Base-by-base conservation (phyloP, 345 rosid species). In the Arabis alpina region DNA sequence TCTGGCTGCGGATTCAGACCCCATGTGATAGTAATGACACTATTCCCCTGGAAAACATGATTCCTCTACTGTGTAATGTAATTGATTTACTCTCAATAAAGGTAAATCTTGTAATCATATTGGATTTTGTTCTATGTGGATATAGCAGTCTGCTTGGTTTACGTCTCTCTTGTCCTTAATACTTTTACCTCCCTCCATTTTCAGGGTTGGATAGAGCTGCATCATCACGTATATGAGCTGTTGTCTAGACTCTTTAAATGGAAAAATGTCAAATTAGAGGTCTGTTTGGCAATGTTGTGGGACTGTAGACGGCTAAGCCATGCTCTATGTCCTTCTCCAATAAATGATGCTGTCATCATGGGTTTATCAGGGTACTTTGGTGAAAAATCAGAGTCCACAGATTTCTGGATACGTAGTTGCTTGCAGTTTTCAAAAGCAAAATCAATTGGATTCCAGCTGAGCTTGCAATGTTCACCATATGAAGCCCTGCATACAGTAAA, bases 1-100 rank as follows among this genome's bases (percentile, higher is more conserved):
- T 80, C 34, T 90, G 91, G 93, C 66, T 75, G 68, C 58, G 64
- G 66, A 70, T 83, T 64, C 30, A 27, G 30, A 27, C 30, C 2
- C 68, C 81, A 11, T 58, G 60, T 56, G 79, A 81, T 24, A 77
- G 66, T 36, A 53, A 74, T 67, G 72, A 57, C 30, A 24, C 30
- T 23, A 39, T 75, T 50, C 66, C 66, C n/a, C 48, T 78, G 5
- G 85, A 77, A 54, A 76, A 72, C 58, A 45, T 27, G 58, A 27
- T 90, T 62, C 65, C 72, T n/a, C 48, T 90, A 53, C 70, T 90
- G 51, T 87, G 73, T 68, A 82, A 76, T 64, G 47, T 79, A 16
- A 55, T 81, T 15, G 97, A 90, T 82, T 72, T 90, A 53, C 64
- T 83, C 45, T 75, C 93, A 39, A 1, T 88, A 40, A 88, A 88